Evolutionary conservation across 2,329 filamentous ascomycete species (phyloP).

Genomic region (Bipolaris zeicola): DNA sequence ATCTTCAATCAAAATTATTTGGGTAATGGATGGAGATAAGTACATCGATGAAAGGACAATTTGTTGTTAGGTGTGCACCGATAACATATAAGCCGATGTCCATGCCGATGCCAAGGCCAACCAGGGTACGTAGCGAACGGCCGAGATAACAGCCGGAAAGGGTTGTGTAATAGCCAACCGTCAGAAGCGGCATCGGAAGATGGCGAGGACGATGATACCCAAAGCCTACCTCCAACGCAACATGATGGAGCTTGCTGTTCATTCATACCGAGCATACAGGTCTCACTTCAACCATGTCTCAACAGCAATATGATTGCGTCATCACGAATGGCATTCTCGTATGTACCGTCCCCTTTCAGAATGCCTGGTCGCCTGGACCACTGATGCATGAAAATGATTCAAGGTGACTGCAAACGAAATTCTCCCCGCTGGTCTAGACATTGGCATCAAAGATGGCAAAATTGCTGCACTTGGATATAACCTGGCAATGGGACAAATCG

Average conservation of each 20-base stretch:
- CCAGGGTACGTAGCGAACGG: background rate
- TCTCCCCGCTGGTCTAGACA: background rate
- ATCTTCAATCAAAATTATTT: background rate
- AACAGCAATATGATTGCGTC: background rate
- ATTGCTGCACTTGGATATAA: background rate
- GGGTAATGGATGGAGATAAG: background rate
- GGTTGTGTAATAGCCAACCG: background rate
- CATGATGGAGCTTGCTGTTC: background rate
- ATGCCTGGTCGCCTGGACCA: background rate
- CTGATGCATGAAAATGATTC: background rate
- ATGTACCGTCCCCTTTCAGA: background rate
- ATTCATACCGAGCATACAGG: background rate
- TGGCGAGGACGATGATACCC: background rate
- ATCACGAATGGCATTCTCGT: background rate
- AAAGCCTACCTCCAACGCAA: background rate
- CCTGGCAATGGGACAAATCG: background rate
- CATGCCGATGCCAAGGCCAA: background rate
- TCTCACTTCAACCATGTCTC: background rate
- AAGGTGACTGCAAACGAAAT: background rate
- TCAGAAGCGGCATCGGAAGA: background rate
- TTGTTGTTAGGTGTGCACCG: background rate
- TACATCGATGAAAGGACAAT: background rate
- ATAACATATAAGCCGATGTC: background rate
- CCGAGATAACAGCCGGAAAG: background rate
- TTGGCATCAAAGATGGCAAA: background rate